phyloP scores from a whole-genome alignment of 2,329 filamentous ascomycete genomes.

The Penicillium verrucosum region DNA sequence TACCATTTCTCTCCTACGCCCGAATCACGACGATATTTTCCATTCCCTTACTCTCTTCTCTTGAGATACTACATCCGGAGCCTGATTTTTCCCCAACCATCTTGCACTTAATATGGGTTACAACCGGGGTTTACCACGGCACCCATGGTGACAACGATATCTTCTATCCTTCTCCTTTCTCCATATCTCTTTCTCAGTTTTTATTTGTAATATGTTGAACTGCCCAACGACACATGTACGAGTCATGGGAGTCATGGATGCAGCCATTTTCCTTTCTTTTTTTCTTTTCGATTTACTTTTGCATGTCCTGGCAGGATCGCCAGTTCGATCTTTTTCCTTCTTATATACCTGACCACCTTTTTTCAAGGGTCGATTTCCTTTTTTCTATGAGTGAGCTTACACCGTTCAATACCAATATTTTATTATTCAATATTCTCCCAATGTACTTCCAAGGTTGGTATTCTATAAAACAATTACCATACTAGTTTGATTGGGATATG shows the following conservation, averaged over 20 bases:
- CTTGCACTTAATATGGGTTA: constrained; percentile 6
- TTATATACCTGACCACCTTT: constrained; percentile 4
- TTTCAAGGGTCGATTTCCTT: constrained; percentile 1
- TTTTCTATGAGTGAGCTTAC: not conserved
- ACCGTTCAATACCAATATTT: constrained; percentile 5
- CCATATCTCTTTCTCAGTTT: not conserved
- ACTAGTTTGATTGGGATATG: constrained; percentile 25
- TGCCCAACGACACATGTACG: constrained; percentile 8
- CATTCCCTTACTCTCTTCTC: constrained; percentile 2
- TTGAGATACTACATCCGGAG: constrained; percentile 6
- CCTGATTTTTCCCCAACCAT: not conserved
- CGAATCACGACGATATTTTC: constrained; percentile 7
- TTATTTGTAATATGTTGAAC: constrained; percentile 4
- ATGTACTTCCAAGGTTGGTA: not conserved
- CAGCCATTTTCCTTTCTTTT: not conserved
- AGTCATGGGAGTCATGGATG: constrained; percentile 15
- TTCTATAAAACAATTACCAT: not conserved
- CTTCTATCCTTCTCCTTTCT: constrained; percentile 1
- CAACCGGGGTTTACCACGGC: constrained; percentile 2
- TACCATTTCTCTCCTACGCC: not conserved
- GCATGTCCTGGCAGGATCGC: constrained; percentile 10
- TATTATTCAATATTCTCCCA: not conserved
- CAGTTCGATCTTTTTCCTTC: constrained; percentile 2
- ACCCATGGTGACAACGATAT: constrained; percentile 8
- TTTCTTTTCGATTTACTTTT: not conserved